Evolutionary conservation across 257 asterid genomes (phyloP).

Genomic region (Rehmannia glutinosa): DNA sequence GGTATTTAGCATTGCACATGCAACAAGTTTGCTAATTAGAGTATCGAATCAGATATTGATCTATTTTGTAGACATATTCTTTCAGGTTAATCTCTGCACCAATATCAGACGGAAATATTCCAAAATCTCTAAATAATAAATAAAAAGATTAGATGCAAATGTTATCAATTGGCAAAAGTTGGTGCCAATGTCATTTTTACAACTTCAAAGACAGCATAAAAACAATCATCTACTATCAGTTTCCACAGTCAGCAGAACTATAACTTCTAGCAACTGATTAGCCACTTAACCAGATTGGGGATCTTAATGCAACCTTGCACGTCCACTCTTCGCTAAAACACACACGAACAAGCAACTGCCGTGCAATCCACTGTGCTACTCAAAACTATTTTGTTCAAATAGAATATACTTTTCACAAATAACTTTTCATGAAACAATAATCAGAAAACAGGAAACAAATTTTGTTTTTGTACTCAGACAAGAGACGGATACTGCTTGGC

Average conservation of each 20-base stretch:
- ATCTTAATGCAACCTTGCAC: neutral
- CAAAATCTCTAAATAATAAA: too few relatives aligned
- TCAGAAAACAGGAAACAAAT: neutral
- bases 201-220: conserved; percentile 5
- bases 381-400: neutral
- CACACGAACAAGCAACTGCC: conserved; percentile 9
- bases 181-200: neutral
- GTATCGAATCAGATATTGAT: too few relatives aligned
- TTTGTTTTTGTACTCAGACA: conserved; percentile 23
- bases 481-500: conserved; percentile 76
- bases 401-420: neutral
- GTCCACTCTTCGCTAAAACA: conserved; percentile 8
- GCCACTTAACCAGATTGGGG: neutral
- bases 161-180: neutral
- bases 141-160: neutral
- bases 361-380: neutral
- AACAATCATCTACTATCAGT: neutral
- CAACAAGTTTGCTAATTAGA: too few relatives aligned
- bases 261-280: neutral
- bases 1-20: too few relatives aligned
- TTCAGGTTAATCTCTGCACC: too few relatives aligned
- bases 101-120: too few relatives aligned
- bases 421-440: conserved; percentile 3
- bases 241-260: conserved; percentile 6
- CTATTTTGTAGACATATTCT: too few relatives aligned